Evolutionary conservation across 2,329 filamentous ascomycete genomes (phyloP), one percentile per base, ranked within the genome.

Genomic region (Exophiala lecanii-corni): DNA sequence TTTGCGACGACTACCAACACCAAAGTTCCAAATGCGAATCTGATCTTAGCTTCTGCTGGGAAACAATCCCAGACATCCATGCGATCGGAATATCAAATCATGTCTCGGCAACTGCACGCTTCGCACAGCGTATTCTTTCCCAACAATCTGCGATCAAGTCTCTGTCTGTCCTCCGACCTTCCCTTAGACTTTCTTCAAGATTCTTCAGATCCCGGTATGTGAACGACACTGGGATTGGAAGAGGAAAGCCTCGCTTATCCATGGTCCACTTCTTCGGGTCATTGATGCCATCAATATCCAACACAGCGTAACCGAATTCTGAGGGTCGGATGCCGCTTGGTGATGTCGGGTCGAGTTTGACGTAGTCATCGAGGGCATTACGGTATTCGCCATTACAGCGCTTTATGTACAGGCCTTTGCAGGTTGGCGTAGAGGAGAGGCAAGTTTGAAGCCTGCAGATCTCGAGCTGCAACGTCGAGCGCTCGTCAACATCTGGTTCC

Each of bases 331-430:
- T 23, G 5, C 12, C 12, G 13, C 20, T 31, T 19, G 33, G 16
- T 26, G 21, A 32, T 15, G 23, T 34, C 20, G 19, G 13, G n/a
- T 33, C 26, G 13, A 23, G 15, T 6, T 33, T 15, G 6, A 21
- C 6, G 7, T 19, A 21, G 3, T 19, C 16, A 6, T 39, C 36
- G 13, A 52, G 17, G 4, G 30, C 39, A 21, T 46, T 52, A 23
- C 41, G 28, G 25, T 40, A 53, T 19, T 38, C 30, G 15, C 50
- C 47, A 31, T 50, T 51, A n/a, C 50, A 53, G n/a, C 48, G 36
- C 36, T 48, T 45, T 13, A 46, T 42, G 33, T 51, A 53, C 18
- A 46, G 2, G 2, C 28, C 43, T 18, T 53, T 50, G 26, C 41
- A 33, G 7, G 45, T 36, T 9, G 28, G 13, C 39, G 38, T 40